Evolutionary conservation across 305 asterid species (phyloP).

Genomic region (Rubia peregrina): DNA sequence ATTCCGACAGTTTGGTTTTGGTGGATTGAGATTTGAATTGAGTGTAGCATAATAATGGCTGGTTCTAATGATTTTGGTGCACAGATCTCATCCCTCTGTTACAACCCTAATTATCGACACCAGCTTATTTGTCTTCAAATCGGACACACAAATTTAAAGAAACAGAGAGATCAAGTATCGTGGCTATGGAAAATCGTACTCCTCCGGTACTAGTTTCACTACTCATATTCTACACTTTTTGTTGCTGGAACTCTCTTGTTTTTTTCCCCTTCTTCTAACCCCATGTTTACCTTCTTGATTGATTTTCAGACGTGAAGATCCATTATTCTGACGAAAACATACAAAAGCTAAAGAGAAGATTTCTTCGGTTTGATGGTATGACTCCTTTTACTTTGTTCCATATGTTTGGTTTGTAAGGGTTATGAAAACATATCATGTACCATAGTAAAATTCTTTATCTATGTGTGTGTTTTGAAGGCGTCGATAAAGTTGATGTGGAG

Average conservation of each 20-base stretch:
- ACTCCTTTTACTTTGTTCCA: no score
- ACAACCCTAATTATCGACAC: no score
- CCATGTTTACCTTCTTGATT: neutral
- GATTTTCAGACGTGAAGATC: neutral
- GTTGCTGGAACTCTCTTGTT: neutral
- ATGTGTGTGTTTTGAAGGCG: neutral
- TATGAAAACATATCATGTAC: no score
- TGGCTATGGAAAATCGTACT: neutral
- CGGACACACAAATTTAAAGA: neutral
- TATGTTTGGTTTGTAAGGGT: no score
- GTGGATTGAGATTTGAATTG: no score
- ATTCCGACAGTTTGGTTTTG: no score
- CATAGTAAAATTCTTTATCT: no score
- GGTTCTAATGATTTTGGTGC: no score
- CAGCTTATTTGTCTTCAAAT: neutral
- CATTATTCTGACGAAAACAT: neutral
- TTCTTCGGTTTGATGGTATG: neutral
- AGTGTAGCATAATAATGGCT: no score
- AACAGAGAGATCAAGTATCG: neutral
- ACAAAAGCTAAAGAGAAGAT: neutral
- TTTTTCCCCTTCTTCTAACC: neutral
- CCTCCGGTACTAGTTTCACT: neutral
- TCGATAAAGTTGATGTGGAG: neutral
- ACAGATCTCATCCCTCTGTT: no score
- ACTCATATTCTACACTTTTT: neutral